Percentiles rank a stretch among this genome's conserved stretches.
Evolutionary conservation across 768 basidiomycete genomes (phyloP).

Genomic region (Psilocybe azurescens): DNA sequence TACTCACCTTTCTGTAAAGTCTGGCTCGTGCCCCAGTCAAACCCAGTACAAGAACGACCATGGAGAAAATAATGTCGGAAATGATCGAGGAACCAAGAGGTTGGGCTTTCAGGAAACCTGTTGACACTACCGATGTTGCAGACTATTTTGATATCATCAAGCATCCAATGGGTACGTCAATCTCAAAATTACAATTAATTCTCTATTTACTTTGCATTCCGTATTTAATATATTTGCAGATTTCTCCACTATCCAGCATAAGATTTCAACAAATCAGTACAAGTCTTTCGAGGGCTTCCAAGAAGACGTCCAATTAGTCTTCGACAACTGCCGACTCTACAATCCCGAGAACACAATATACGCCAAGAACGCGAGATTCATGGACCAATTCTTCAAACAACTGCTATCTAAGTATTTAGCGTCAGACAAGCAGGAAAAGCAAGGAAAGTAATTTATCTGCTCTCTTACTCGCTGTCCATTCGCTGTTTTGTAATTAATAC

Average conservation of each 20-base stretch:
- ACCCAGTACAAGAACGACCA: slow-evolving; percentile 72
- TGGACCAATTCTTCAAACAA: slow-evolving; percentile 81
- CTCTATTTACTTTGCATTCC: no score
- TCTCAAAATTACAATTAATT: not conserved
- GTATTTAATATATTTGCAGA: slow-evolving; percentile 51
- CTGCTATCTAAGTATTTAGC: slow-evolving; percentile 38
- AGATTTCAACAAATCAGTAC: slow-evolving; percentile 90
- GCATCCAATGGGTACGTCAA: slow-evolving; percentile 85
- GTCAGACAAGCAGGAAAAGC: slow-evolving; percentile 33
- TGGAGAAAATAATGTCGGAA: slow-evolving; percentile 59
- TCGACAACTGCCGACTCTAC: slow-evolving; percentile 88
- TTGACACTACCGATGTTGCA: slow-evolving; percentile 75
- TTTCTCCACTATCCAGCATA: slow-evolving; percentile 85
- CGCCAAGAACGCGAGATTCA: slow-evolving; percentile 80
- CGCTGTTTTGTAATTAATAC: not conserved
- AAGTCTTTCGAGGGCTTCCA: slow-evolving; percentile 72
- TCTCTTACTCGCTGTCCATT: not conserved
- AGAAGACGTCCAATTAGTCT: slow-evolving; percentile 82
- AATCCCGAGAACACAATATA: slow-evolving; percentile 85
- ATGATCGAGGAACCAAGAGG: slow-evolving; percentile 43
- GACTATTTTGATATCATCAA: slow-evolving; percentile 93
- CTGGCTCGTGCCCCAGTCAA: slow-evolving; percentile 35
- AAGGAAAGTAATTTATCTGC: not conserved
- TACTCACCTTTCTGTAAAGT: slow-evolving; percentile 25
- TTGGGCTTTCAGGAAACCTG: slow-evolving; percentile 90